Percentiles rank a stretch among this genome's conserved stretches.
Conservation (phyloP, 441 rosid genomes). For the Iberis amara region DNA sequence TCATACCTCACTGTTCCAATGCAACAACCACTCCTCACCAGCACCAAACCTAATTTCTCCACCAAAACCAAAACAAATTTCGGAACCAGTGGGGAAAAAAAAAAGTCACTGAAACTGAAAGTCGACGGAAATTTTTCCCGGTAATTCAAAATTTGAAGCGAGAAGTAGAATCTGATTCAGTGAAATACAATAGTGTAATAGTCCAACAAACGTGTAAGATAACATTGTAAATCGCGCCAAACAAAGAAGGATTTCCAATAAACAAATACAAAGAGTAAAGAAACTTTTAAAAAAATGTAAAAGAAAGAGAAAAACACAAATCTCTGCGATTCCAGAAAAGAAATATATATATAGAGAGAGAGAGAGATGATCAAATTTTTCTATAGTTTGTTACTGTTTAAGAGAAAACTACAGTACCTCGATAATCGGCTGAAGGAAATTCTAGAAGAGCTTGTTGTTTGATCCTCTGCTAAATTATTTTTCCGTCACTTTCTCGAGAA, state of each 20-base stretch:
- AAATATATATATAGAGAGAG: slow-evolving; percentile 1
- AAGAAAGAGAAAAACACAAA: slow-evolving; percentile 11
- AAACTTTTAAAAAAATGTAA: neutral
- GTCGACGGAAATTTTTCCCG: neutral
- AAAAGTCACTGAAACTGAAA: slow-evolving; percentile 9
- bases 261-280: slow-evolving; percentile 22
- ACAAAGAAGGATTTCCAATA: slow-evolving; percentile 20
- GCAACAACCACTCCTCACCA: slow-evolving; percentile 21
- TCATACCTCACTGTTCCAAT: slow-evolving; percentile 10
- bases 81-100: neutral
- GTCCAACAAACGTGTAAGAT: slow-evolving; percentile 24
- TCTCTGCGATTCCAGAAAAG: slow-evolving; percentile 18
- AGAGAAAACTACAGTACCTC: slow-evolving; percentile 7
- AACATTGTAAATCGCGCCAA: slow-evolving; percentile 26
- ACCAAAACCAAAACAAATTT: neutral
- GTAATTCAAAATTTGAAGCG: slow-evolving; percentile 22
- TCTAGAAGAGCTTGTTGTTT: slow-evolving; percentile 8
- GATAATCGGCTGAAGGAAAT: slow-evolving; percentile 4
- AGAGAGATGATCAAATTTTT: no score
- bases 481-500: slow-evolving; percentile 30
- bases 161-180: slow-evolving; percentile 19
- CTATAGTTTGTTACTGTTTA: slow-evolving; percentile 9
- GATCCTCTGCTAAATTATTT: slow-evolving; percentile 9
- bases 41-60: neutral
- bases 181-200: neutral